Evolutionary conservation across 805 yeast species (phyloP), one percentile per base, ranked within the genome.

Genomic region (Komagataella phaffii): DNA sequence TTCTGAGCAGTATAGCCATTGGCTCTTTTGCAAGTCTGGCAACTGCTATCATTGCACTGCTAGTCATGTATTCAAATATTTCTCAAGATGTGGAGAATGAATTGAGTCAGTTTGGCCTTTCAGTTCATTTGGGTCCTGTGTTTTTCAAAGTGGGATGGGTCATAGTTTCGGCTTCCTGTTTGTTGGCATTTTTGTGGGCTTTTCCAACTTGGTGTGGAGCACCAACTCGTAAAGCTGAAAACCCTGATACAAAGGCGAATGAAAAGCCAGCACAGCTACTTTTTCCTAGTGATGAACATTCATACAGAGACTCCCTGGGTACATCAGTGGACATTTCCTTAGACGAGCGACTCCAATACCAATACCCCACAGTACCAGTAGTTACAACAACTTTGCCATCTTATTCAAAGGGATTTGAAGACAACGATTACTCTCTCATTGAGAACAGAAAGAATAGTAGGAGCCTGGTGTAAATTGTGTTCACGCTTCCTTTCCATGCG

Each of bases 21-120:
- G 57, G 69, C 0, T 60, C 72, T 2, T 64, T 64, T 6, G 17
- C 69, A 0, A 53, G 73, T 7, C 53, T 67, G n/a, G 24, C 59
- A 0, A 60, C 66, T 7, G 68, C 73, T 0, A 57, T 66, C 6
- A 54, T 65, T 1, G 49, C 66, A 1, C 60, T 72, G 45, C 64
- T 73, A 0, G 48, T 58, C 14, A 53, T 68, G 19, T 54, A 70
- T 14, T 23, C 50, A 3, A 48, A 50, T 1, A 57, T 74, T 12
- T 61, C 60, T 52, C 30, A 10, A 2, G 70, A 63, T 19, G 63
- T 70, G 12, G 46, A 45, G 3, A 50, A 30, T 6, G 71, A 68
- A 19, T 61, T 80, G 44, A 70, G 72, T 1, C 60, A 59, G 4
- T 81, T 70, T 61, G 84, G 85, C 0, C 64, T 81, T 10, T 53